These are phyloP conservation scores for Cladosporium sp. DNA, from an alignment of 2,329 filamentous ascomycete species.

Conservation along the genomic window DNA sequence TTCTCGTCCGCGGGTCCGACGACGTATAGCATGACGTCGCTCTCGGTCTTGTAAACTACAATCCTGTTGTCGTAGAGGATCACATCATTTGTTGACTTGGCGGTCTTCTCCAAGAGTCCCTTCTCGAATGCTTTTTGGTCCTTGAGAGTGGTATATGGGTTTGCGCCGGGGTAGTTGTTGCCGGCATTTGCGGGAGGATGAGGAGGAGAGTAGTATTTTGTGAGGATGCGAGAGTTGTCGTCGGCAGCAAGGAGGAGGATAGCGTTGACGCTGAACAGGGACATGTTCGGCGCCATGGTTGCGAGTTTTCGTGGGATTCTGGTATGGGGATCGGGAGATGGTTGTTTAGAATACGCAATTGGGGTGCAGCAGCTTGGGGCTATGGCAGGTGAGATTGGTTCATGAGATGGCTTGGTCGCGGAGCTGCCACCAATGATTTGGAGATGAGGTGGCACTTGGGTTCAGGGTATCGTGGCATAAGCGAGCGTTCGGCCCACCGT, in stretches of 20 bases:
- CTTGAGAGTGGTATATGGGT: conserved; percentile 83
- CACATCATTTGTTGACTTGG: conserved; percentile 92
- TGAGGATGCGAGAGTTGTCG: conserved; percentile 85
- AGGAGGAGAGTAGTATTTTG: conserved; percentile 83
- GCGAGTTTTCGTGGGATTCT: conserved; percentile 7
- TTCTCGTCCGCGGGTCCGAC: conserved; percentile 91
- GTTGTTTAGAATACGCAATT: no score
- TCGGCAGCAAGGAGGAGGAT: conserved; percentile 61
- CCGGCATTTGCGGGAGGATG: conserved; percentile 59
- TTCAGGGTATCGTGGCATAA: not conserved
- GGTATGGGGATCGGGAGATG: not conserved
- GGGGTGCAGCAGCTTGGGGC: not conserved
- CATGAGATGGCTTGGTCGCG: conserved; percentile 1
- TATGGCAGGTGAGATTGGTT: not conserved
- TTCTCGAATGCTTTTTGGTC: conserved; percentile 97
- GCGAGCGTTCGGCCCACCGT: not conserved
- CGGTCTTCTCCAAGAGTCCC: conserved; percentile 89
- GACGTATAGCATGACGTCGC: conserved; percentile 93
- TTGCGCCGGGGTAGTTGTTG: conserved; percentile 59
- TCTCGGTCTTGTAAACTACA: conserved; percentile 96
- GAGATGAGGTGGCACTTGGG: not conserved
- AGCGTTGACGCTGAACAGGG: conserved; percentile 52
- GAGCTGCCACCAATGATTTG: not conserved
- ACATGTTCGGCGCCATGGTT: conserved; percentile 50
- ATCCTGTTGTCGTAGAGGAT: conserved; percentile 96